Percentiles rank a stretch among this genome's conserved stretches.
Evolutionary conservation across 2,329 filamentous ascomycete genomes (phyloP).

Genomic region (Penicillium sp.): DNA sequence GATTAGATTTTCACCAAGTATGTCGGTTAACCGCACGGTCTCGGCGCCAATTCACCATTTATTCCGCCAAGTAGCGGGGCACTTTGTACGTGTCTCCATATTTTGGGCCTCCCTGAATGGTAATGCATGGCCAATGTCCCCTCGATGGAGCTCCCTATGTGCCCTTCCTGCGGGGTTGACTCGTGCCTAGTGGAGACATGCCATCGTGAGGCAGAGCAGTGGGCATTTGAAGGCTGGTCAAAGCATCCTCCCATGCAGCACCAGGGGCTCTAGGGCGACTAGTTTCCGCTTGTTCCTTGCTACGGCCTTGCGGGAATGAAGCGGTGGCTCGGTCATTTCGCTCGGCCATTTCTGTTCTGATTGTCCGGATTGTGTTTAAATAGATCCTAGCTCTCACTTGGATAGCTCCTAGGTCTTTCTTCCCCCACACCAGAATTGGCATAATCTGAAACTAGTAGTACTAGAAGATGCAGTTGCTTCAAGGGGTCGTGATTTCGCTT

Average conservation of each 20-base stretch:
- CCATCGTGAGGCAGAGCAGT: conserved; percentile 7
- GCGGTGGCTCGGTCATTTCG: conserved; percentile 8
- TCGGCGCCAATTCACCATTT: conserved; percentile 15
- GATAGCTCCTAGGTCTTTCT: not conserved
- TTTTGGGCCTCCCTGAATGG: conserved; percentile 4
- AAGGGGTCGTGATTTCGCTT: conserved; percentile 13
- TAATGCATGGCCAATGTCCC: not conserved
- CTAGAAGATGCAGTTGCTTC: conserved; percentile 20
- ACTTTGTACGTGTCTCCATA: conserved; percentile 2
- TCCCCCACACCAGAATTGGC: not conserved
- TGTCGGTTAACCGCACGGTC: not conserved
- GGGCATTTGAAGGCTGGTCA: conserved; percentile 6
- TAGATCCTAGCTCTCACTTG: not conserved
- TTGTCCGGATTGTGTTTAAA: conserved; percentile 4
- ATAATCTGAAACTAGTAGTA: not conserved
- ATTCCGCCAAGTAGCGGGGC: conserved; percentile 16
- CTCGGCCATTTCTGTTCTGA: conserved; percentile 3
- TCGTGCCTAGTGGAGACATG: conserved; percentile 10
- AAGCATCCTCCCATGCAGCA: conserved; percentile 3
- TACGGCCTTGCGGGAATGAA: conserved; percentile 1
- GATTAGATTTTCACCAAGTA: not conserved
- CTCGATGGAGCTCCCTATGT: conserved; percentile 5
- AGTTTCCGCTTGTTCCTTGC: conserved; percentile 3
- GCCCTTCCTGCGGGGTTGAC: conserved; percentile 20
- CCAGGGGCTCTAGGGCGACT: conserved; percentile 12